Conservation (phyloP, 768 basidiomycete genomes). For the Rhodotorula kratochvilovae region DNA sequence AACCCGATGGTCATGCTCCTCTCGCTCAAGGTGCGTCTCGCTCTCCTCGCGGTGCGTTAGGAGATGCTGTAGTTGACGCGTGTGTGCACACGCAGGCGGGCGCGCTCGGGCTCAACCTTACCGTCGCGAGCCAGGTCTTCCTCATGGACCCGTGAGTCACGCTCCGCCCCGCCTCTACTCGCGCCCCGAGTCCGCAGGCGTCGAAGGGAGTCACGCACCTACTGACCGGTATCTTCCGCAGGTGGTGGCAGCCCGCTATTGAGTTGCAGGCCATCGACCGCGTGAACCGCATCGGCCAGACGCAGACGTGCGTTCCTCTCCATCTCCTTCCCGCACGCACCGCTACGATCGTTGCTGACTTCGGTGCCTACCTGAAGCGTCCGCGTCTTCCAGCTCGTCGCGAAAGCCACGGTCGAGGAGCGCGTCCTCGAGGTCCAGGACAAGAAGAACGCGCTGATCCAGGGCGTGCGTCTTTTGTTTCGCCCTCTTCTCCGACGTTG, state of each 20-base stretch:
- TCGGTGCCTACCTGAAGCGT: not conserved
- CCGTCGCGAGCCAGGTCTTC: constrained; percentile 40
- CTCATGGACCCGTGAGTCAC: constrained; percentile 41
- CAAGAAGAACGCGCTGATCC: constrained; percentile 40
- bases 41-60: fast-evolving
- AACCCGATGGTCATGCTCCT: constrained; percentile 43
- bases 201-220: no score
- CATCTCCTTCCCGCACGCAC: not conserved
- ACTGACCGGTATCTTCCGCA: not conserved
- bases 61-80: not conserved
- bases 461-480: constrained; percentile 19
- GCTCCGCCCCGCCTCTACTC: no score
- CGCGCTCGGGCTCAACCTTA: constrained; percentile 43
- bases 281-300: constrained; percentile 43
- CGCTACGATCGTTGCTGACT: not conserved
- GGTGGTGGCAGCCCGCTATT: constrained; percentile 42
- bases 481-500: not conserved
- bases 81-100: constrained; percentile 18
- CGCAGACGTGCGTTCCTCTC: constrained; percentile 16
- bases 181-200: no score
- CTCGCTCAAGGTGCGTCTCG: constrained; percentile 33
- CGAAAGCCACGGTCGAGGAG: constrained; percentile 42
- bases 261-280: constrained; percentile 44
- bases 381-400: constrained; percentile 40
- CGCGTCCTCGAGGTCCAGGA: constrained; percentile 42